A percentile compares a stretch with the other conserved stretches of the same genome.
Conservation (phyloP, 2,329 filamentous ascomycete genomes). For the Aspergillus pseudoglaucus region DNA sequence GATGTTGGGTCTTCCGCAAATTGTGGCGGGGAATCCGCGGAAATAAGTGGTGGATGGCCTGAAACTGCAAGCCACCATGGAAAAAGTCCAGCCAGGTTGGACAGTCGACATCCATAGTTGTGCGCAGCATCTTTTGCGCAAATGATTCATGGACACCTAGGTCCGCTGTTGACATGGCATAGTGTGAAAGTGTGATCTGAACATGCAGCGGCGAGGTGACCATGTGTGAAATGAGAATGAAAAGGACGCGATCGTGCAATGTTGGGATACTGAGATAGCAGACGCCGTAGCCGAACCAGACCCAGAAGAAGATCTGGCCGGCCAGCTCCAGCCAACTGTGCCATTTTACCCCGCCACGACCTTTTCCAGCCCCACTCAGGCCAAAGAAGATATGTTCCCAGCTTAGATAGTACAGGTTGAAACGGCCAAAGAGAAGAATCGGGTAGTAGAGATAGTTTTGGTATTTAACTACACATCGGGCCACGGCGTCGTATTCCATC, state of each 20-base stretch:
- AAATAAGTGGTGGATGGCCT: conserved; percentile 67
- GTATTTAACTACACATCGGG: conserved; percentile 58
- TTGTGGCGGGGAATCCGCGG: conserved; percentile 76
- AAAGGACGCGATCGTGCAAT: conserved; percentile 60
- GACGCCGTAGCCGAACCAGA: conserved; percentile 70
- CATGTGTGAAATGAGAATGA: conserved; percentile 69
- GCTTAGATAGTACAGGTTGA: conserved; percentile 74
- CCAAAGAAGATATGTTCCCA: conserved; percentile 66
- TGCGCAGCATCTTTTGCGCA: conserved; percentile 76
- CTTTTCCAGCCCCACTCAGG: conserved; percentile 55
- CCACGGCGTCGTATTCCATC: conserved; percentile 67
- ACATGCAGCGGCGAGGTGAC: conserved; percentile 71
- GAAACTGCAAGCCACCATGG: conserved; percentile 77
- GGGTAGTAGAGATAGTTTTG: conserved; percentile 38
- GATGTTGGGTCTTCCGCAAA: conserved; percentile 60
- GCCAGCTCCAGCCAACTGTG: conserved; percentile 66
- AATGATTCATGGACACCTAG: conserved; percentile 75
- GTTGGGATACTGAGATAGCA: conserved; percentile 63
- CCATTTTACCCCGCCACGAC: conserved; percentile 39
- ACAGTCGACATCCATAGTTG: conserved; percentile 83
- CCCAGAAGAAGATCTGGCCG: conserved; percentile 72
- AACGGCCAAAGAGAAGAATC: conserved; percentile 62
- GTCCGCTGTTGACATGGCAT: conserved; percentile 80
- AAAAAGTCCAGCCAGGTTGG: conserved; percentile 77
- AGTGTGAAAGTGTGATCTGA: conserved; percentile 81